A percentile compares a stretch with the other conserved stretches of the same genome.
Conservation (phyloP, 208 protist genomes). For the Leishmania braziliensis region DNA sequence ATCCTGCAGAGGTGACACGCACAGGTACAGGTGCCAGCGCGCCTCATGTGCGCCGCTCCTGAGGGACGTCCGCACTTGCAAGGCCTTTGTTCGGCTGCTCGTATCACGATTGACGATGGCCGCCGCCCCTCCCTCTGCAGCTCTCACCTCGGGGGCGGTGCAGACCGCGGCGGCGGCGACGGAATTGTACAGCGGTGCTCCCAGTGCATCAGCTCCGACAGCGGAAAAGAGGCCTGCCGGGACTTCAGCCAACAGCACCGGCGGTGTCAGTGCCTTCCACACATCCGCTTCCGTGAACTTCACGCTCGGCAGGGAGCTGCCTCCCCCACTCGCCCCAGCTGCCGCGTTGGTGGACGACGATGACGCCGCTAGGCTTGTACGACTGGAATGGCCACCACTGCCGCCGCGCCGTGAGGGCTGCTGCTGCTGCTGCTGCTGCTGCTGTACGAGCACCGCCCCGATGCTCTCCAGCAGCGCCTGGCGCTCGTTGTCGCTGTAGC, state of each 20-base stretch:
- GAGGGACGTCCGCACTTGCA: not conserved
- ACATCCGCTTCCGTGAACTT: conserved; percentile 47
- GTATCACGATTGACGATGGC: not conserved
- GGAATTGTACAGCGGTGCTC: conserved; percentile 70
- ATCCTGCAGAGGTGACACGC: conserved; percentile 67
- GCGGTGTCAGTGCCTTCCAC: conserved; percentile 65
- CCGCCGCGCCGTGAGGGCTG: conserved; percentile 20
- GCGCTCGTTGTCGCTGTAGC: conserved; percentile 59
- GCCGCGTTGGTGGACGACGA: not conserved
- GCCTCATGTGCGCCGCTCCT: conserved; percentile 1
- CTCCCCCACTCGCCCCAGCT: not conserved
- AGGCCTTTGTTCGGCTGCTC: not conserved
- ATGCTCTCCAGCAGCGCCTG: conserved; percentile 31
- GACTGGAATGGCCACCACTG: conserved; percentile 4
- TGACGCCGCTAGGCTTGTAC: not conserved
- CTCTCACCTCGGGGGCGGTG: conserved; percentile 1
- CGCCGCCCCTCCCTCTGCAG: not conserved
- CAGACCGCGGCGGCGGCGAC: conserved; percentile 59
- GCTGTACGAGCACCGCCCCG: conserved; percentile 26
- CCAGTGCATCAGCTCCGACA: conserved; percentile 41
- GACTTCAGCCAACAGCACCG: conserved; percentile 58
- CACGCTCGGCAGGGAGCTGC: conserved; percentile 3
- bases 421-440: conserved; percentile 29
- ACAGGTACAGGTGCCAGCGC: conserved; percentile 47
- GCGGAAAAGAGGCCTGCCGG: conserved; percentile 47